Conservation (phyloP, 1,284 basidiomycete genomes). For the Sporisorium iseilematis-ciliati region DNA sequence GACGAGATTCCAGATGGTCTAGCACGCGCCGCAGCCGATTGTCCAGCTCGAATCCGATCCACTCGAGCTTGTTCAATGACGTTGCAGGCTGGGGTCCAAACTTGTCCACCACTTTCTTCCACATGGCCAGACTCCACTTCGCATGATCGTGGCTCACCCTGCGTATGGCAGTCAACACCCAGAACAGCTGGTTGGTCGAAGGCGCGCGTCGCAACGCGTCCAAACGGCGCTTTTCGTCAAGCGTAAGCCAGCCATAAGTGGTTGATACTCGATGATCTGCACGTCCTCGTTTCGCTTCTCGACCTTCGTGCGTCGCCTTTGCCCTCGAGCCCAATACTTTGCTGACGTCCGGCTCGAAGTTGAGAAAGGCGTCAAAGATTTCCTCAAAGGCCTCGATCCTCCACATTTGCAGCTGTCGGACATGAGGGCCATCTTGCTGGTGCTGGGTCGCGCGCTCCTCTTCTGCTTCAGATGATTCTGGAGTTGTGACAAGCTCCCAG, state of each 20-base stretch:
- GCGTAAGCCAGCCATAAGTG: slow-evolving; percentile 19
- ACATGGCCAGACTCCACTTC: slow-evolving; percentile 41
- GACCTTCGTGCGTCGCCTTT: neutral
- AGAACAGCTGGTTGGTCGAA: slow-evolving; percentile 45
- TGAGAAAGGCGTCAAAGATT: slow-evolving; percentile 44
- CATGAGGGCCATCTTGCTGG: neutral
- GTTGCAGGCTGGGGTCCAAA: slow-evolving; percentile 3
- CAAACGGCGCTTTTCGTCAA: slow-evolving; percentile 24
- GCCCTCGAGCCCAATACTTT: slow-evolving; percentile 7
- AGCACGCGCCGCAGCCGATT: slow-evolving; percentile 38
- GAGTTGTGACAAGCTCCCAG: slow-evolving; percentile 17
- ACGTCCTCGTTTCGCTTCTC: neutral
- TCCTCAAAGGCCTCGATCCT: slow-evolving; percentile 37
- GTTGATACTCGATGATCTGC: slow-evolving; percentile 18
- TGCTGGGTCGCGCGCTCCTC: neutral
- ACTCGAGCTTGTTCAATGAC: slow-evolving; percentile 7
- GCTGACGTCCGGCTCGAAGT: slow-evolving; percentile 21
- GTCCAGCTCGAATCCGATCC: slow-evolving; percentile 27
- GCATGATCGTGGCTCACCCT: slow-evolving; percentile 45
- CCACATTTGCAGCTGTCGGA: slow-evolving; percentile 31
- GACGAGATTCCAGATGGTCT: slow-evolving; percentile 23
- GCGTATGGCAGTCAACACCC: slow-evolving; percentile 42
- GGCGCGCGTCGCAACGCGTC: slow-evolving; percentile 26
- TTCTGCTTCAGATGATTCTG: neutral
- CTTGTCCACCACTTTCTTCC: slow-evolving; percentile 39